These are phyloP conservation scores for Plasmodium inui DNA, from an alignment of 169 alveolate species.

Conservation along the genomic window DNA sequence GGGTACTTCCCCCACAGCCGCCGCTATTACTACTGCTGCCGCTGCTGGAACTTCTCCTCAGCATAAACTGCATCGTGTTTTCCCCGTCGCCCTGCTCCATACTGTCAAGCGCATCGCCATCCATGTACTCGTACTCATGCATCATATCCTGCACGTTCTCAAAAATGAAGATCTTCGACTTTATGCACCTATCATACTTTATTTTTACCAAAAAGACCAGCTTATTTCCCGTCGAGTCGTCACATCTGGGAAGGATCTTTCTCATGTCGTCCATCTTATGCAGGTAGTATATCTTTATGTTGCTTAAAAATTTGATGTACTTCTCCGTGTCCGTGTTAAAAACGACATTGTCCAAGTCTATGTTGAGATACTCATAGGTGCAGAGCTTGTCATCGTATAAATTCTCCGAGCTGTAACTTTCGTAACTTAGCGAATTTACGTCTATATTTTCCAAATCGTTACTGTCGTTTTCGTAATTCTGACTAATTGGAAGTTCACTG, in stretches of 20 bases:
- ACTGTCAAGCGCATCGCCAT: neutral
- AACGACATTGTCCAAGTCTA: slow-evolving; percentile 44
- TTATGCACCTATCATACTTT: slow-evolving; percentile 20
- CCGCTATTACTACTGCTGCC: neutral
- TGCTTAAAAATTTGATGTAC: slow-evolving; percentile 64
- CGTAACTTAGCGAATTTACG: slow-evolving; percentile 33
- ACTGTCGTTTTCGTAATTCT: neutral
- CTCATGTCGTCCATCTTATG: slow-evolving; percentile 43
- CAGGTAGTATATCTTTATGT: slow-evolving; percentile 46
- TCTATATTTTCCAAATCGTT: slow-evolving; percentile 6
- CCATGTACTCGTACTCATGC: slow-evolving; percentile 23
- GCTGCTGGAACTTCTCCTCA: neutral
- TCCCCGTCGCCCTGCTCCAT: neutral
- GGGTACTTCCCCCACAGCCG: neutral
- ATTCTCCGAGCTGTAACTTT: slow-evolving; percentile 11
- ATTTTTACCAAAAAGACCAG: slow-evolving; percentile 40
- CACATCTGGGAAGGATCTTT: neutral
- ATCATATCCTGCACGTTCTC: slow-evolving; percentile 20
- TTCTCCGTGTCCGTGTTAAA: slow-evolving; percentile 55
- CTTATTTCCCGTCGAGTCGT: slow-evolving; percentile 19
- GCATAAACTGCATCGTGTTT: neutral
- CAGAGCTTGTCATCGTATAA: slow-evolving; percentile 6
- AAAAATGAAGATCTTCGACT: slow-evolving; percentile 60
- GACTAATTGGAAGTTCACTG: neutral
- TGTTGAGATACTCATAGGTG: slow-evolving; percentile 47